These are phyloP conservation scores for Pythium utonaiense DNA, from an alignment of 352 stramenopile genomes.

Conservation along the genomic window DNA sequence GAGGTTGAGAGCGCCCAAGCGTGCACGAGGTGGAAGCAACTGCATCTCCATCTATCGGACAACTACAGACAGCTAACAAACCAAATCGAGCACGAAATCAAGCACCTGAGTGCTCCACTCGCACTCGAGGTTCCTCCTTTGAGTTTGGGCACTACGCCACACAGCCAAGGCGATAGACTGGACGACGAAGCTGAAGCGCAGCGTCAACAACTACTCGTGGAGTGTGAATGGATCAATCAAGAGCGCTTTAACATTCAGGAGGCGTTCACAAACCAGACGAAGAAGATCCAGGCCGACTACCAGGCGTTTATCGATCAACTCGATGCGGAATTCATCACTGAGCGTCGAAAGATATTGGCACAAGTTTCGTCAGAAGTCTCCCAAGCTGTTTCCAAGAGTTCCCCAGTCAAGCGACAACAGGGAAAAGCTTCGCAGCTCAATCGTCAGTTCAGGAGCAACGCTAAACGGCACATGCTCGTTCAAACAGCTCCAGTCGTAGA, in stretches of 20 bases:
- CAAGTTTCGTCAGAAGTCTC: background rate
- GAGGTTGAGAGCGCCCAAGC: conserved; percentile 47
- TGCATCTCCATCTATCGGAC: conserved; percentile 34
- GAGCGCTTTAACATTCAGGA: conserved; percentile 72
- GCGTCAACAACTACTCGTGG: conserved; percentile 23
- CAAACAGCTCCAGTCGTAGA: conserved; percentile 30
- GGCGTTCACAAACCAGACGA: conserved; percentile 58
- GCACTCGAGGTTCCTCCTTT: background rate
- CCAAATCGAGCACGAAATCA: conserved; percentile 30
- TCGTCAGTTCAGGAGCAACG: conserved; percentile 32
- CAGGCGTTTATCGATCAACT: conserved; percentile 39
- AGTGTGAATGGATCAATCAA: conserved; percentile 51
- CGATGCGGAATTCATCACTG: conserved; percentile 29
- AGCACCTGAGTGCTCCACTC: conserved; percentile 17
- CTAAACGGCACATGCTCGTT: conserved; percentile 33
- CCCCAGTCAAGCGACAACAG: background rate
- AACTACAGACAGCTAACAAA: conserved; percentile 20
- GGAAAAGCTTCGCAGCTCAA: conserved; percentile 7
- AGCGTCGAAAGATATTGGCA: conserved; percentile 35
- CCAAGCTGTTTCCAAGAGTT: background rate
- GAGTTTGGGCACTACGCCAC: background rate
- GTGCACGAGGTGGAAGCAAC: conserved; percentile 48
- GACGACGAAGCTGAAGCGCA: conserved; percentile 27
- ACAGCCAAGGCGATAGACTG: background rate
- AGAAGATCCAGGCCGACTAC: conserved; percentile 50